A percentile compares a stretch with the other conserved stretches of the same genome.
These are phyloP conservation scores for Daedaleopsis sinensis DNA, from an alignment of 768 basidiomycete genomes.

Conservation along the genomic window DNA sequence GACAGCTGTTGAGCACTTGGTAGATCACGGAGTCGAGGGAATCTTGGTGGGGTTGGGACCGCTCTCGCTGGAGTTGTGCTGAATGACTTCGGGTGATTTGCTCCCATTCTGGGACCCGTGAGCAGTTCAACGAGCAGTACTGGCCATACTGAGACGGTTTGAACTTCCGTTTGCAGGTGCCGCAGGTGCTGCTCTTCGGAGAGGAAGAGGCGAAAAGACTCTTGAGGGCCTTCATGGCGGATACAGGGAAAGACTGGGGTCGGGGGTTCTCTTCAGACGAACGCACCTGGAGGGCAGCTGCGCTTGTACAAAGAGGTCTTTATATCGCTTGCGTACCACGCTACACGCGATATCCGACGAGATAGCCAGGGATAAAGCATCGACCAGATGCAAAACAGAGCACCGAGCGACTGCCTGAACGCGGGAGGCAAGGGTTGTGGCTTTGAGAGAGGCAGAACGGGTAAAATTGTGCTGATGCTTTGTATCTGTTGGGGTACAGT, in stretches of 20 bases:
- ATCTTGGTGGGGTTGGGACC: neutral
- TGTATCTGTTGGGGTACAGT: too few relatives aligned
- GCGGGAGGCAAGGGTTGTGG: neutral
- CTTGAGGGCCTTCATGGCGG: neutral
- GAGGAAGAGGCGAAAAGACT: neutral
- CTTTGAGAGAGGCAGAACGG: neutral
- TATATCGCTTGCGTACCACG: neutral
- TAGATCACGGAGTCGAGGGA: neutral
- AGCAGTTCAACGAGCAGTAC: neutral
- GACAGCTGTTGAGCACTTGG: neutral
- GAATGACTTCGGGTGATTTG: neutral
- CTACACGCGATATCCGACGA: neutral
- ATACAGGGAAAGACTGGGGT: neutral
- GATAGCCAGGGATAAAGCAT: neutral
- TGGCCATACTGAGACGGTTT: neutral
- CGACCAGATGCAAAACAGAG: neutral
- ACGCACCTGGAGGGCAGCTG: neutral
- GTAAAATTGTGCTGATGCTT: neutral
- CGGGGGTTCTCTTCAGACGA: neutral
- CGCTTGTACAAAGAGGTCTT: neutral
- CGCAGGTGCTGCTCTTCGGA: neutral
- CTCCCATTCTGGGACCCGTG: neutral
- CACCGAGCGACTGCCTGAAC: neutral
- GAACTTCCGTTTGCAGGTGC: neutral
- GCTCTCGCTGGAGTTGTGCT: neutral